Evolutionary conservation across 495 filamentous ascomycete genomes (phyloP).

Genomic region (Cryomyces minteri): DNA sequence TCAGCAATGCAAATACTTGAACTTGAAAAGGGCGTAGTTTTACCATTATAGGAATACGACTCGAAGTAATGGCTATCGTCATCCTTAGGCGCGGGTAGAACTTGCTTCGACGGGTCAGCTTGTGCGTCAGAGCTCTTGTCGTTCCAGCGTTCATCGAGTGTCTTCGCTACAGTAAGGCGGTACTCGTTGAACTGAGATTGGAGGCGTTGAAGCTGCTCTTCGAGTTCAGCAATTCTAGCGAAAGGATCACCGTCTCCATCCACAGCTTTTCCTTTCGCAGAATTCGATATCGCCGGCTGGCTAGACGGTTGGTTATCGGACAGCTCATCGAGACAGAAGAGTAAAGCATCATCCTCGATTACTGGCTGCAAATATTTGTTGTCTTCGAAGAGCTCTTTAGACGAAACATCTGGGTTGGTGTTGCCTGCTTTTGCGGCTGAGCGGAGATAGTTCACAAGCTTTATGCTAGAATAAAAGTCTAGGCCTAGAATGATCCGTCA

Average conservation of each 20-base stretch:
- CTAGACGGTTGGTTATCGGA: constrained; percentile 16
- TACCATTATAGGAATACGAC: constrained; percentile 63
- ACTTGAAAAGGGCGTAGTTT: not conserved
- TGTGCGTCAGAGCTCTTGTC: constrained; percentile 8
- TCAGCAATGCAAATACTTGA: constrained; percentile 1
- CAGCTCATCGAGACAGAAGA: constrained; percentile 70
- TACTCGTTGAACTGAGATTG: constrained; percentile 55
- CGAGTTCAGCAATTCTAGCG: constrained; percentile 41
- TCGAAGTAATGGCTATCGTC: constrained; percentile 58
- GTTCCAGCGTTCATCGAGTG: constrained; percentile 51
- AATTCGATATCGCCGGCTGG: constrained; percentile 10
- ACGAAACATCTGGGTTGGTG: constrained; percentile 32
- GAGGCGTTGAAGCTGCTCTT: constrained; percentile 45
- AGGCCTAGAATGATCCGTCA: constrained; percentile 27
- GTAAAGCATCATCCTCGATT: constrained; percentile 74
- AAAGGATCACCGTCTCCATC: constrained; percentile 8
- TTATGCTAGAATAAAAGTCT: constrained; percentile 69
- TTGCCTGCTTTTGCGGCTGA: constrained; percentile 32
- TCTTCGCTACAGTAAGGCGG: constrained; percentile 45
- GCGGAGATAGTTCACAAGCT: constrained; percentile 71
- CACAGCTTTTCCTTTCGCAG: constrained; percentile 22
- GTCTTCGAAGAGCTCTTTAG: constrained; percentile 40
- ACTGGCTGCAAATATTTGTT: constrained; percentile 68
- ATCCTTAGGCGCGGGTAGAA: constrained; percentile 7
- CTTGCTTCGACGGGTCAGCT: not conserved